Conservation (phyloP, 192 early-diverging fungal genomes). For the Allomyces javanicus region DNA sequence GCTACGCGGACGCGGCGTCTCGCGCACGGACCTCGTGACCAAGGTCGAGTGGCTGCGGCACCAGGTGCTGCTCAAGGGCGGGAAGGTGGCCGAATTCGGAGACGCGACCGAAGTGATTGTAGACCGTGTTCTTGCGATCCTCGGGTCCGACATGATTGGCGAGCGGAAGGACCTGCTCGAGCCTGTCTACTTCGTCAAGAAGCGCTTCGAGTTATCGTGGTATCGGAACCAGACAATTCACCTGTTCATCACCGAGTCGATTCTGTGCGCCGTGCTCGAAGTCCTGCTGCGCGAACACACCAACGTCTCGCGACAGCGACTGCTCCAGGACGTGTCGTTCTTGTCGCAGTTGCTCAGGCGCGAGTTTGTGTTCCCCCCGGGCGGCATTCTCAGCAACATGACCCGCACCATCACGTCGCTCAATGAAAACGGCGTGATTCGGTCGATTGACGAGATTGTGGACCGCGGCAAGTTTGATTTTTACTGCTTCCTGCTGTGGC, state of each 20-base stretch:
- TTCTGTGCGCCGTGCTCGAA: not conserved
- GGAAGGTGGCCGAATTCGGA: conserved; percentile 58
- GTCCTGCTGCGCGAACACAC: not conserved
- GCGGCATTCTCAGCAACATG: conserved; percentile 46
- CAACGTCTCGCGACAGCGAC: conserved; percentile 5
- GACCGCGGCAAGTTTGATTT: conserved; percentile 29
- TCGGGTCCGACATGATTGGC: conserved; percentile 45
- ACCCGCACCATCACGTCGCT: conserved; percentile 37
- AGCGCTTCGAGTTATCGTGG: conserved; percentile 61
- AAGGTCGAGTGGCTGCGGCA: conserved; percentile 51
- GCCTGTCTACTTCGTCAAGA: conserved; percentile 58
- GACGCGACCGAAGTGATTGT: conserved; percentile 49
- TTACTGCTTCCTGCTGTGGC: conserved; percentile 67
- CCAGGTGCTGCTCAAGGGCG: conserved; percentile 44
- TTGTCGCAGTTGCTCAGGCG: conserved; percentile 51
- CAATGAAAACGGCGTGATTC: conserved; percentile 17
- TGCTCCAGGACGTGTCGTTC: conserved; percentile 49
- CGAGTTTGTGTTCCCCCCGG: conserved; percentile 62
- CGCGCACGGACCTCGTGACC: conserved; percentile 44
- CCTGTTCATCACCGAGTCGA: conserved; percentile 20
- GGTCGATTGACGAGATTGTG: not conserved
- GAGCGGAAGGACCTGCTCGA: conserved; percentile 57
- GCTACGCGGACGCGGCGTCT: conserved; percentile 51
- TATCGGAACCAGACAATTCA: conserved; percentile 68
- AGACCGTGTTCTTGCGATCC: conserved; percentile 27